Conservation (phyloP, 1,284 basidiomycete genomes). For the Sanghuangporus baumii region DNA sequence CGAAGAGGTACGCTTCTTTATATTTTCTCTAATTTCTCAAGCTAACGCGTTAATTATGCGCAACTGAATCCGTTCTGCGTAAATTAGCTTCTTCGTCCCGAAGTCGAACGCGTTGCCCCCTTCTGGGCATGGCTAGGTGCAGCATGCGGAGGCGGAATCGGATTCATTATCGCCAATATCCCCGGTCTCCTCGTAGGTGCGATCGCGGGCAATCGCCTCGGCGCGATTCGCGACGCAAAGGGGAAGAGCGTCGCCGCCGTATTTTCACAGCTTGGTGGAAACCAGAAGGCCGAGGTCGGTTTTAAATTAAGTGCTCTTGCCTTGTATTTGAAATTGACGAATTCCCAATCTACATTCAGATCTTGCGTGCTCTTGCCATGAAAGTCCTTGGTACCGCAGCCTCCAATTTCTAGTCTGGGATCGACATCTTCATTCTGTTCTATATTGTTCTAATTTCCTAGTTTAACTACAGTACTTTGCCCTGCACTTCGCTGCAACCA, state of each 20-base stretch:
- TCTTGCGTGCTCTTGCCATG: slow-evolving; percentile 80
- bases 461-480: background rate
- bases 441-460: background rate
- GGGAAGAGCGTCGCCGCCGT: slow-evolving; percentile 88
- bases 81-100: slow-evolving; percentile 64
- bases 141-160: slow-evolving; percentile 61
- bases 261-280: slow-evolving; percentile 74
- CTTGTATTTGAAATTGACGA: background rate
- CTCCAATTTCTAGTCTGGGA: slow-evolving; percentile 18
- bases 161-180: slow-evolving; percentile 85
- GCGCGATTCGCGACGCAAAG: slow-evolving; percentile 88
- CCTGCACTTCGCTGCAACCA: background rate
- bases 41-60: background rate
- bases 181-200: slow-evolving; percentile 78
- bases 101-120: slow-evolving; percentile 62
- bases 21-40: background rate
- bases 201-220: slow-evolving; percentile 80
- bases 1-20: slow-evolving; percentile 60
- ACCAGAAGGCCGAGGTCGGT: slow-evolving; percentile 83
- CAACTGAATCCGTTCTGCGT: background rate
- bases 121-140: slow-evolving; percentile 80
- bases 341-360: slow-evolving; percentile 65
- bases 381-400: slow-evolving; percentile 81
- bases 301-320: background rate
- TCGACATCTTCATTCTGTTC: background rate